Conservation (phyloP, 768 basidiomycete genomes). For the Tricholoma furcatifolium region DNA sequence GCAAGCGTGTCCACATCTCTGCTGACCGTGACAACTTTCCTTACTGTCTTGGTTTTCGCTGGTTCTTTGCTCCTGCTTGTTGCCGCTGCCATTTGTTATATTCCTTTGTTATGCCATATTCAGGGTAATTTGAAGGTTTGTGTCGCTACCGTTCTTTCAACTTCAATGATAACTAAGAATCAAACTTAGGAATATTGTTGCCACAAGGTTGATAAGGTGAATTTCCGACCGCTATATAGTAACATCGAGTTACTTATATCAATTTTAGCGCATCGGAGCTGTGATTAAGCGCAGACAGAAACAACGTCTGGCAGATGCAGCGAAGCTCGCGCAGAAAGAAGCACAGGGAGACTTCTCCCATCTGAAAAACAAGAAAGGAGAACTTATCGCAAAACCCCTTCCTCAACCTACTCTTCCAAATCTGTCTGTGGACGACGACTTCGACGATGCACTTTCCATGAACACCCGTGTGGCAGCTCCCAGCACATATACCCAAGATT, state of each 20-base stretch:
- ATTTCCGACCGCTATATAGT: background rate
- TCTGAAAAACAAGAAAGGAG: slow-evolving; percentile 91
- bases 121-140: slow-evolving; percentile 93
- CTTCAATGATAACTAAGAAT: slow-evolving; percentile 5
- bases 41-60: slow-evolving; percentile 85
- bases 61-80: slow-evolving; percentile 82
- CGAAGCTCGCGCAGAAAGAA: slow-evolving; percentile 84
- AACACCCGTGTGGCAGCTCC: slow-evolving; percentile 54
- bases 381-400: slow-evolving; percentile 72
- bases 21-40: slow-evolving; percentile 84
- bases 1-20: slow-evolving; percentile 70
- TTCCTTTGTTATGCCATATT: slow-evolving; percentile 94
- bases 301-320: slow-evolving; percentile 79
- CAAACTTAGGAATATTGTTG: slow-evolving; percentile 85
- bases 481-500: slow-evolving; percentile 53
- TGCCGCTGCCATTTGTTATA: slow-evolving; percentile 82
- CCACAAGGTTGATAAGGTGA: slow-evolving; percentile 97
- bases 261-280: slow-evolving; percentile 80
- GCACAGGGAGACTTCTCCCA: slow-evolving; percentile 90
- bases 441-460: slow-evolving; percentile 57
- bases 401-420: slow-evolving; percentile 96
- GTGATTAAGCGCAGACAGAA: slow-evolving; percentile 91
- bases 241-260: background rate
- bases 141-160: background rate
- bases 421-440: slow-evolving; percentile 81